A percentile compares a stretch with the other conserved stretches of the same genome.
phyloP scores from a whole-genome alignment of 495 filamentous ascomycete species.

The Terfezia claveryi region DNA sequence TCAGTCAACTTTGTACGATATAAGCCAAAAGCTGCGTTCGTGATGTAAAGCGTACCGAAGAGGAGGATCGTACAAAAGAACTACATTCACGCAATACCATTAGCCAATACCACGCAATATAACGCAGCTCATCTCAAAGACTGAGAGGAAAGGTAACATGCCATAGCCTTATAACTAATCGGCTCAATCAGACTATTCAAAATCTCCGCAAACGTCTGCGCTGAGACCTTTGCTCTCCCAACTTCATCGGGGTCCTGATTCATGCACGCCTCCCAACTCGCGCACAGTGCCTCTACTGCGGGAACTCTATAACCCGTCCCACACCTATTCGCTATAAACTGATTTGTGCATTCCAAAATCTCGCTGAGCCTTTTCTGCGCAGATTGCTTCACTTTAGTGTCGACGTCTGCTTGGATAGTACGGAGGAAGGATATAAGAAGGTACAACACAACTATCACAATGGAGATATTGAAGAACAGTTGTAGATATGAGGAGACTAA shows the following conservation, averaged over 20 bases:
- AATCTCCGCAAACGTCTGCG: constrained; percentile 63
- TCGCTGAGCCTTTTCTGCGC: constrained; percentile 42
- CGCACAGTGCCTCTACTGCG: constrained; percentile 48
- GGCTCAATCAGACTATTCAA: constrained; percentile 50
- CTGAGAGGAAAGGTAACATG: constrained; percentile 20
- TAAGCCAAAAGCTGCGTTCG: constrained; percentile 12
- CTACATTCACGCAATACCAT: constrained; percentile 2
- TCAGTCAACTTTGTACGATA: neutral
- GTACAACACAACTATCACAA: constrained; percentile 44
- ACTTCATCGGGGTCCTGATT: constrained; percentile 43
- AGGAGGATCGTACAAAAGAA: constrained; percentile 5
- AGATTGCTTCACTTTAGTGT: constrained; percentile 40
- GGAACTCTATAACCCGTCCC: constrained; percentile 38
- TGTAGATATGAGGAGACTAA: constrained; percentile 73
- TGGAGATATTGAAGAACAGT: constrained; percentile 51
- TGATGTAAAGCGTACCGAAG: constrained; percentile 6
- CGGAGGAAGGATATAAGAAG: constrained; percentile 45
- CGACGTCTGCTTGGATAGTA: constrained; percentile 55
- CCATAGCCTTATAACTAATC: constrained; percentile 51
- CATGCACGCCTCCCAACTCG: constrained; percentile 74
- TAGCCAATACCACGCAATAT: constrained; percentile 1
- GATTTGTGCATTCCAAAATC: constrained; percentile 44
- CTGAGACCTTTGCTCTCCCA: constrained; percentile 42
- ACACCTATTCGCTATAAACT: constrained; percentile 57
- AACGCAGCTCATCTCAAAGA: constrained; percentile 1